Evolutionary conservation across 352 stramenopile genomes (phyloP), one percentile per base, ranked within the genome.

Genomic region (Globisporangium perplexum): DNA sequence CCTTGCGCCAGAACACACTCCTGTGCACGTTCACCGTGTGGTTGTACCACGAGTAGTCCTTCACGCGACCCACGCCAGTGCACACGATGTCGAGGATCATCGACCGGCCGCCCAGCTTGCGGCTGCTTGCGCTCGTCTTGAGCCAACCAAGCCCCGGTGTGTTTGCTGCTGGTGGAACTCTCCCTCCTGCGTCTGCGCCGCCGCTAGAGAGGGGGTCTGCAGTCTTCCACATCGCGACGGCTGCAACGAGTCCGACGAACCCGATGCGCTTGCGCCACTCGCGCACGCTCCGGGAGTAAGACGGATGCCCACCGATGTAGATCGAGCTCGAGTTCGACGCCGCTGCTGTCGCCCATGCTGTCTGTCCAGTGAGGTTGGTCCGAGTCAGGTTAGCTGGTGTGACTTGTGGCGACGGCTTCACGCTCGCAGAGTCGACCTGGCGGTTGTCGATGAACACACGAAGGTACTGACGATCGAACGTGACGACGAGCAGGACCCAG

Each of bases 1-100:
- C 43, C 45, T 59, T 63, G 15, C 77, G 55, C 78, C 78, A 89
- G 22, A 87, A 86, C 0, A 89, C 63, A 43, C 73, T 87, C 17
- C 78, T 59, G 45, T 81, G 71, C 4, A 52, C 60, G 15, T 65
- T 65, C 12, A 86, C 51, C 3, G 50, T 33, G 22, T 79, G 68
- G 4, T 53, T 59, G 45, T 64, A 73, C 12, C 23, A 62, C 11
- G 73, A 84, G 6, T 23, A 59, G 42, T 84, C 73, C 26, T 57
- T 50, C 7, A 71, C 65, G 17, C 36, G 55, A 1, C 69, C 69
- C 38, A 71, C 38, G 23, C 65, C 62, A 1, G 62, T 54, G 12
- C 76, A 65, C 6, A 53, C 30, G 18, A 75, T 31, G 18, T 59
- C 42, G 7, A 53, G 35, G 23, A 66, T 36, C 33, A 62, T 58